Evolutionary conservation across 2,329 filamentous ascomycete genomes (phyloP).

Genomic region (Colletotrichum liriopes): DNA sequence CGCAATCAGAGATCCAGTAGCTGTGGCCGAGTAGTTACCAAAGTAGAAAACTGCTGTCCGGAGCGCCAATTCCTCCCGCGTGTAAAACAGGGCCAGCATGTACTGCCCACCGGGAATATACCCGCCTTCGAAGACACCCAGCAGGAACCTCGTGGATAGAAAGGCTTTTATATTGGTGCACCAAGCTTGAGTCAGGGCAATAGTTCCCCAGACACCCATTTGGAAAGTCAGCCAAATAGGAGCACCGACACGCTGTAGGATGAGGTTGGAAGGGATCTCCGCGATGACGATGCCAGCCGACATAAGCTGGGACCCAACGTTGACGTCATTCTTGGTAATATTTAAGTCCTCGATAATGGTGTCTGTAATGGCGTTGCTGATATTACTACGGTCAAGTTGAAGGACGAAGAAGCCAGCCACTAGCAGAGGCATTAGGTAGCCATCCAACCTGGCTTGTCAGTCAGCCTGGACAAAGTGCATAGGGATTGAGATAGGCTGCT

Average conservation of each 20-base stretch:
- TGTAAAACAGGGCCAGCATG: slow-evolving; percentile 51
- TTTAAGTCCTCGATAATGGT: slow-evolving; percentile 63
- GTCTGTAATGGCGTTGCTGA: slow-evolving; percentile 67
- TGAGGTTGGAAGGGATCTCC: slow-evolving; percentile 56
- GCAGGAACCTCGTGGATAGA: slow-evolving; percentile 48
- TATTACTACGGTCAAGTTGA: slow-evolving; percentile 57
- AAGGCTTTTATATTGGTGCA: slow-evolving; percentile 47
- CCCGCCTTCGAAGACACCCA: slow-evolving; percentile 51
- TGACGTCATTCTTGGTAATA: slow-evolving; percentile 66
- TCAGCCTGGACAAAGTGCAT: neutral
- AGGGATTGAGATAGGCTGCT: neutral
- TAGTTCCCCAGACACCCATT: slow-evolving; percentile 51
- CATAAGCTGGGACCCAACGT: slow-evolving; percentile 66
- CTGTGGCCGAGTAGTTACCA: slow-evolving; percentile 56
- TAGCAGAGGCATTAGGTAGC: slow-evolving; percentile 50
- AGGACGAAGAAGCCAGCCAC: slow-evolving; percentile 53
- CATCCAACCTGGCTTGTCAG: slow-evolving; percentile 43
- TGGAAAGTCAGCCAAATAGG: slow-evolving; percentile 35
- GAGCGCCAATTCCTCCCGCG: slow-evolving; percentile 49
- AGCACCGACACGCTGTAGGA: slow-evolving; percentile 51
- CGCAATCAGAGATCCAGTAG: slow-evolving; percentile 38
- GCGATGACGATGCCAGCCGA: slow-evolving; percentile 65
- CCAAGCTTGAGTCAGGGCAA: slow-evolving; percentile 50
- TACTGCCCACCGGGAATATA: slow-evolving; percentile 52
- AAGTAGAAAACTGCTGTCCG: slow-evolving; percentile 59